Base-by-base conservation (phyloP, 2,329 filamentous ascomycete species). In the Pestalotiopsis sp. region DNA sequence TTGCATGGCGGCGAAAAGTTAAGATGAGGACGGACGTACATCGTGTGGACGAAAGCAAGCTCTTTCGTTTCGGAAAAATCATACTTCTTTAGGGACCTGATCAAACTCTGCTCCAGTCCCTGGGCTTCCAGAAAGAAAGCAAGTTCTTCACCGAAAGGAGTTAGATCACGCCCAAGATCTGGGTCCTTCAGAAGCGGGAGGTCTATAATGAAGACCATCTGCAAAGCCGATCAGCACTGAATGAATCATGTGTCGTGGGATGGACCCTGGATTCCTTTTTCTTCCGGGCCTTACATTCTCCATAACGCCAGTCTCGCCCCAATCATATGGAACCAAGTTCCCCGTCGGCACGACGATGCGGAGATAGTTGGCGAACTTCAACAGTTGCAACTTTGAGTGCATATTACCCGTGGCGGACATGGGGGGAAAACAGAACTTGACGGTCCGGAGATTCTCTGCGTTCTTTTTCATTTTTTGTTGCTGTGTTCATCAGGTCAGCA, bases 371-470 rank as follows among this genome's bases (percentile, higher is more conserved):
- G 86, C 81, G 73, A 94, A 93, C 73, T 94, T 95, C n/a, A 98
- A 84, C 1, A 98, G 80, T 86, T 97, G 94, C 57, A 98, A 83
- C 77, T 99, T 98, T 63, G 94, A 97, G 79, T 98, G 96, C 94
- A 98, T 97, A 73, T 86, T 90, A 26, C 90, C 91, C 5, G 87
- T 83, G 1, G 89, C 87, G 55, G 88, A 83, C 92, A 98, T 95
- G 2, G 87, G 86, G 17, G 95, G 95, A 75, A 98, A 97, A 76
- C 93, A 94, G 66, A 90, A 90, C 22, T 87, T 87, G 66, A 97
- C 84, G 48, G 79, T 57, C 64, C 86, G 30, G 30, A 30, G 30
- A 9, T 5, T 5, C 6, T 30, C 6, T 5, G 82, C 82, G 68
- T 86, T 87, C 35, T 75, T 78, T 39, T 77, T 79, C 77, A 88